Evolutionary conservation across 2,329 filamentous ascomycete species (phyloP).

Genomic region (Phaeosphaeria sp.): DNA sequence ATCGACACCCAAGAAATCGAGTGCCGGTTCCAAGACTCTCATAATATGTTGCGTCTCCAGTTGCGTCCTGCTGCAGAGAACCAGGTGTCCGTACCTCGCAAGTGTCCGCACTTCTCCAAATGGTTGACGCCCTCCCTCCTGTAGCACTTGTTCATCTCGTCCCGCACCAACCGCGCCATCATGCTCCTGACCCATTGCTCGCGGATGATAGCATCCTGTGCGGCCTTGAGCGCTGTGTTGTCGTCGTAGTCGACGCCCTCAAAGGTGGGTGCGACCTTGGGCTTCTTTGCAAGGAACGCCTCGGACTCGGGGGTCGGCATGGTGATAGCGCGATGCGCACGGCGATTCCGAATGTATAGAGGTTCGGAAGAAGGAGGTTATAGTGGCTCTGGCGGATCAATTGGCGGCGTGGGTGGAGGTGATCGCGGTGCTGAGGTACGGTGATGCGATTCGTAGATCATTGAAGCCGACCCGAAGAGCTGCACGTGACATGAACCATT

Average conservation of each 20-base stretch:
- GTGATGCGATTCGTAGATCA: not conserved
- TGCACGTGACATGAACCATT: constrained; percentile 13
- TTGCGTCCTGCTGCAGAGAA: not conserved
- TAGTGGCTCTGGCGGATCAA: constrained; percentile 12
- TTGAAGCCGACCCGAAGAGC: constrained; percentile 11
- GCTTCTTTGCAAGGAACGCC: constrained; percentile 83
- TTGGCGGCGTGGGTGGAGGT: constrained; percentile 17
- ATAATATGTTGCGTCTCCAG: not conserved
- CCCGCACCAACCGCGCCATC: constrained; percentile 83
- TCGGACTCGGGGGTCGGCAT: constrained; percentile 88
- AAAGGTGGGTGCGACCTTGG: constrained; percentile 80
- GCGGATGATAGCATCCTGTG: constrained; percentile 80
- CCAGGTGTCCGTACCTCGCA: constrained; percentile 68
- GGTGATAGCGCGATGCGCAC: constrained; percentile 29
- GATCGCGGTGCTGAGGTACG: constrained; percentile 14
- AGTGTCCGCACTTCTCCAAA: constrained; percentile 81
- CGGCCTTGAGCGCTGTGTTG: constrained; percentile 79
- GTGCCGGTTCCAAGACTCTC: not conserved
- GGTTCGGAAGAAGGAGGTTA: constrained; percentile 1
- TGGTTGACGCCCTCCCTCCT: constrained; percentile 85
- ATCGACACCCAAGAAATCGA: not conserved
- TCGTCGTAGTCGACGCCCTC: constrained; percentile 88
- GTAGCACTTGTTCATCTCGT: constrained; percentile 88
- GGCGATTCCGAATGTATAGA: constrained; percentile 1
- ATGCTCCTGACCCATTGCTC: constrained; percentile 91